phyloP scores from a whole-genome alignment of 1,284 basidiomycete genomes.

The Cystobasidium pallidum region DNA sequence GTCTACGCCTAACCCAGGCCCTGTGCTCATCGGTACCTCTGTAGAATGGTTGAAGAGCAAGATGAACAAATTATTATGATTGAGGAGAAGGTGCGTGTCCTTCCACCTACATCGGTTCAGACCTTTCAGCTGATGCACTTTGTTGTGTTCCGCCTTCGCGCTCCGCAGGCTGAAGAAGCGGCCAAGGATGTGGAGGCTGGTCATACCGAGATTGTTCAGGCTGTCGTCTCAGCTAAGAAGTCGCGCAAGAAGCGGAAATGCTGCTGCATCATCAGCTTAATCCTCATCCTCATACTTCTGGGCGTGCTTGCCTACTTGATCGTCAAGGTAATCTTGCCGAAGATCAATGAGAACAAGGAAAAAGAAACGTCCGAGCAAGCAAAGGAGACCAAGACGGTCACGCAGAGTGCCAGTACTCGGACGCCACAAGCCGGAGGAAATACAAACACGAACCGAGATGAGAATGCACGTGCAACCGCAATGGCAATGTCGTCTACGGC shows the following conservation, averaged over 20 bases:
- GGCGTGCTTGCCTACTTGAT: constrained; percentile 47
- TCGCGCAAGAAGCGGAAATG: constrained; percentile 68
- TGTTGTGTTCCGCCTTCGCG: neutral
- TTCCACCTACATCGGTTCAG: no score
- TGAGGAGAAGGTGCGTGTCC: constrained; percentile 60
- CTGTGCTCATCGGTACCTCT: neutral
- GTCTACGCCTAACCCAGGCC: neutral
- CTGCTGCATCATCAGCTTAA: constrained; percentile 47
- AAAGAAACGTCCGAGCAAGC: neutral
- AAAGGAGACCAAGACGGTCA: constrained; percentile 31
- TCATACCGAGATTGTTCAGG: constrained; percentile 66
- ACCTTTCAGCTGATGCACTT: neutral
- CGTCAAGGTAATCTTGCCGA: constrained; percentile 42
- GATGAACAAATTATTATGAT: constrained; percentile 71
- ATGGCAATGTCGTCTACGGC: neutral
- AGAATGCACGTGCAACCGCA: neutral
- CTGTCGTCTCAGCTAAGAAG: constrained; percentile 70
- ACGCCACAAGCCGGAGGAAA: constrained; percentile 27
- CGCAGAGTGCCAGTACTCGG: constrained; percentile 19
- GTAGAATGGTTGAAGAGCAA: constrained; percentile 77
- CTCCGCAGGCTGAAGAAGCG: constrained; percentile 61
- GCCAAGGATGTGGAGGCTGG: constrained; percentile 70
- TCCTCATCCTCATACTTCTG: constrained; percentile 46
- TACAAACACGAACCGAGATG: constrained; percentile 6
- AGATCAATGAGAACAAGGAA: constrained; percentile 44